Percentiles rank a stretch among this genome's conserved stretches.
These are phyloP conservation scores for Exserohilum rostratum DNA, from an alignment of 2,329 filamentous ascomycete genomes.

Conservation along the genomic window DNA sequence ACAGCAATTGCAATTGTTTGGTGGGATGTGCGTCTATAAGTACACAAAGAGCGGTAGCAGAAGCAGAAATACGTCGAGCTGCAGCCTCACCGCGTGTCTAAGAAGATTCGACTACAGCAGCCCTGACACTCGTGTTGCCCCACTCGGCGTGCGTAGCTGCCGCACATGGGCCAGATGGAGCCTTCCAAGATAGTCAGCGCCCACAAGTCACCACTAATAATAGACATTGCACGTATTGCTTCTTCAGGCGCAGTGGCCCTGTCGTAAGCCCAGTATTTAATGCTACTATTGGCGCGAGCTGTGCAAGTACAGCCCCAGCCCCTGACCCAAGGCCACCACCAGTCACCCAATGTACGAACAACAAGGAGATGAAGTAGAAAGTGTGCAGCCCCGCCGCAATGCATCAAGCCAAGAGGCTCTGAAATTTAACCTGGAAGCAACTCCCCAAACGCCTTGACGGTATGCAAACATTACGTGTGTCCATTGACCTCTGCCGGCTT, in stretches of 20 bases:
- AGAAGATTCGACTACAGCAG: conserved; percentile 18
- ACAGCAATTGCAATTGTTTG: conserved; percentile 4
- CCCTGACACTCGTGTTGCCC: conserved; percentile 34
- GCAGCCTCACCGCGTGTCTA: conserved; percentile 11
- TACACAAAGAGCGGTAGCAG: conserved; percentile 1
- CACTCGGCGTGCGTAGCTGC: conserved; percentile 35
- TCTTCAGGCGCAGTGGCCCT: conserved; percentile 1
- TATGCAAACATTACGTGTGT: conserved; percentile 16
- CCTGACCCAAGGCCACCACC: not conserved
- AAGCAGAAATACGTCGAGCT: not conserved
- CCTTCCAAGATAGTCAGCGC: conserved; percentile 26
- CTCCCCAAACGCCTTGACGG: conserved; percentile 14
- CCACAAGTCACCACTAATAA: conserved; percentile 38
- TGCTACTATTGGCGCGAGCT: not conserved
- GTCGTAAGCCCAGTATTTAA: not conserved
- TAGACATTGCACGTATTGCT: conserved; percentile 20
- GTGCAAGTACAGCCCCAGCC: not conserved
- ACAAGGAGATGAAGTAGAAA: conserved; percentile 2
- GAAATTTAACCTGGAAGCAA: conserved; percentile 9
- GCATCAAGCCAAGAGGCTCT: conserved; percentile 9
- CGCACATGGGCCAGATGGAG: conserved; percentile 22
- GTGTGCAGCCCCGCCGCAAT: conserved; percentile 7
- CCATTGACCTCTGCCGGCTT: conserved; percentile 28
- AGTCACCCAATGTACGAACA: not conserved
- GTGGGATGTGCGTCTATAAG: not conserved